Evolutionary conservation across 208 protist species (phyloP).

Genomic region (Trichomonas vaginalis): DNA sequence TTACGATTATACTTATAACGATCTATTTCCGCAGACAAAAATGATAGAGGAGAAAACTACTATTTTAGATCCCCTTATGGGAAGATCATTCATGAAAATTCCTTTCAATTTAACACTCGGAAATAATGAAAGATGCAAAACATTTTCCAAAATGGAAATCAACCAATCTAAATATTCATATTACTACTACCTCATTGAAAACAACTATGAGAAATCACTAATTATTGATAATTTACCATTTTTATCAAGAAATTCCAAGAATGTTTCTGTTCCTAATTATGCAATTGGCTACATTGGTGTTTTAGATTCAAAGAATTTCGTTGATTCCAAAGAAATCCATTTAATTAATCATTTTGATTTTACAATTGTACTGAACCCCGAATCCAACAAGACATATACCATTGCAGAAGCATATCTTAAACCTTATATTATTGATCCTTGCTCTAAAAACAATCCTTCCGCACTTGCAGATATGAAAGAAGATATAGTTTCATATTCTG

Average conservation of each 20-base stretch:
- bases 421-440: background rate
- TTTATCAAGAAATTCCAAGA: background rate
- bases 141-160: background rate
- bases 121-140: background rate
- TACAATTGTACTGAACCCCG: background rate
- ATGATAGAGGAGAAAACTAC: background rate
- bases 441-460: background rate
- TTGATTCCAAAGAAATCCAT: background rate
- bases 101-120: background rate
- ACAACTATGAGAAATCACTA: background rate
- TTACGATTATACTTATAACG: background rate
- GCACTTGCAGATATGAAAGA: background rate
- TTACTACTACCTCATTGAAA: background rate
- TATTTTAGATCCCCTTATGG: background rate
- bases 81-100: background rate
- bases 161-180: background rate
- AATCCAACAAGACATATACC: background rate
- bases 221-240: background rate
- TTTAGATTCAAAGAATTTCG: background rate
- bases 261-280: background rate
- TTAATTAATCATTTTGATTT: background rate
- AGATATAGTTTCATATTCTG: background rate
- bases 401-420: background rate
- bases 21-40: background rate
- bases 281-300: background rate